Base-by-base conservation (phyloP, 106 monocot species). In the Narthecium ossifragum region DNA sequence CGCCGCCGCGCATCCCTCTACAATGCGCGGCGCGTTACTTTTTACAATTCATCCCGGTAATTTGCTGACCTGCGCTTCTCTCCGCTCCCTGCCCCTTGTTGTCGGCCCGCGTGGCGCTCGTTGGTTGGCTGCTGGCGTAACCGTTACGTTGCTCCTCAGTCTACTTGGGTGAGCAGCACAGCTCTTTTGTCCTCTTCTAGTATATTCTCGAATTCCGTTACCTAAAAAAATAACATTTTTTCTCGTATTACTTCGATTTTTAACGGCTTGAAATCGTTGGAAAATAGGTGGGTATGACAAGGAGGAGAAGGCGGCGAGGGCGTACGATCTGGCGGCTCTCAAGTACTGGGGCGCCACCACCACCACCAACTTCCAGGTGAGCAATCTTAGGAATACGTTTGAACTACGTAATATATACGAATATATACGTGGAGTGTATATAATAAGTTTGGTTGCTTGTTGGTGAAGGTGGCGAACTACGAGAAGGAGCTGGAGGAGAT, bases 281-380 rank as follows among this genome's bases (percentile, higher is more conserved):
- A 20, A 55, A 30, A 30, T 31, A 90, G 94, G 94, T 54, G 94
- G 94, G 6, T 96, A 96, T 50, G 94, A 96, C 46, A 96, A 86
- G 38, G 94, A 96, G 68, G 90, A 96, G 73, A 96, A 90, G 63
- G 94, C 94, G n/a, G 94, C 90, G 24, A 86, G 86, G 49, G 94
- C 94, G 1, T 96, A 96, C 57, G 94, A 96, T 67, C 78, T 96
- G 0, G 94, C 94, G 20, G 94, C 94, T 26, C 73, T 96, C 52
- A 96, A 96, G 64, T 96, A 96, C 73, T 96, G 94, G 94, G 94
- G 94, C 21, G 70, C 89, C 65, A 80, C 75, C 41, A 96, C 94
- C 41, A 90, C 89, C 40, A 96, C 90, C 61, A 96, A 96, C 61
- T 96, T 96, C 48, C 94, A 83, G 40, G 93, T 93, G 50, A 29